Evolutionary conservation across 306 rosid species (phyloP), one percentile per base, ranked within the genome.

Genomic region (Dicorynia guianensis): DNA sequence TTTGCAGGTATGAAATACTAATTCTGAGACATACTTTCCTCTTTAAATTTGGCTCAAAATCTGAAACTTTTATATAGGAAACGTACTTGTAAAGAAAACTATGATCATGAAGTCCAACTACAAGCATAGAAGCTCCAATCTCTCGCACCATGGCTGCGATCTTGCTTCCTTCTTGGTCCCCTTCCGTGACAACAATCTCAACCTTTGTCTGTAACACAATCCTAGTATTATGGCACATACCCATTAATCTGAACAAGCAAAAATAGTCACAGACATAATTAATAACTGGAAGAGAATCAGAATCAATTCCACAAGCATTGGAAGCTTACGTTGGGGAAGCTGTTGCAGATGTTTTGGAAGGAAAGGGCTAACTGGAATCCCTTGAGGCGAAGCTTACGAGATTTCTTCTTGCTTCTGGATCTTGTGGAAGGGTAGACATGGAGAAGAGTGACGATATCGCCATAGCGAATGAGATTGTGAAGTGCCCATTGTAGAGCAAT

Each of bases 21-120:
- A n/a, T n/a, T n/a, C n/a, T n/a, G n/a, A n/a, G n/a, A n/a, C n/a
- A n/a, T n/a, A n/a, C n/a, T n/a, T n/a, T 46, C 52, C 4, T 39
- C 43, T 35, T 20, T 40, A 55, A 49, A 64, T 46, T 81, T 63
- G 42, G 35, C 64, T 58, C 25, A 39, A 54, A 79, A 17, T n/a
- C 5, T 1, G 40, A 33, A 63, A 50, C 58, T 30, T 54, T 7
- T 25, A 61, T 14, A 42, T 35, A 8, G 65, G 50, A n/a, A n/a
- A 81, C 95, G 88, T 83, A 92, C 97, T 77, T 90, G 93, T 92
- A 92, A 53, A 95, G 96, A 84, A 95, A 95, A 83, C 99, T 92
- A 64, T 81, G 92, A 79, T 85, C 89, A 81, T 92, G 99, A 79
- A 95, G 97, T 54, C 99, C 99, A 63, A 87, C 79, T 38, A 95